Conservation (phyloP, 305 asterid genomes). For the Solanum hybrid region DNA sequence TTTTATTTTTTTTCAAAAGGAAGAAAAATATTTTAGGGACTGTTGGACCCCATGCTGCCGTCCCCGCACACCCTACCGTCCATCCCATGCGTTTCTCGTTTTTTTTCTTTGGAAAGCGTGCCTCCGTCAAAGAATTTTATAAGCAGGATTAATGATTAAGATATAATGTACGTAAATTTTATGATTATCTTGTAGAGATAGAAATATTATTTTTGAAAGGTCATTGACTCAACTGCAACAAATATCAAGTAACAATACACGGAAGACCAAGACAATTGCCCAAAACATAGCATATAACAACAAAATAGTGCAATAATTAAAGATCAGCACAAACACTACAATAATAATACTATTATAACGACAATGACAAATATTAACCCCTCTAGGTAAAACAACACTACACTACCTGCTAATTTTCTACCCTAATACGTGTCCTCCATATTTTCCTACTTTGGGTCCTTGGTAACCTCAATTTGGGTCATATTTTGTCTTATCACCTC, state of each 20-base stretch:
- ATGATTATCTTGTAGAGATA: too few species aligned
- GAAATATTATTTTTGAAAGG: rapidly evolving
- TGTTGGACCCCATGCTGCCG: background rate
- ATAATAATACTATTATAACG: background rate
- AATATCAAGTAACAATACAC: background rate
- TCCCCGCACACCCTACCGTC: background rate
- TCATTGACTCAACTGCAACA: background rate
- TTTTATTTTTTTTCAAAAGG: too few species aligned
- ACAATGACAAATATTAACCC: background rate
- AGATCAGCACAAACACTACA: background rate
- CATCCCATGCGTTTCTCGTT: background rate
- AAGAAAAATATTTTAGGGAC: background rate
- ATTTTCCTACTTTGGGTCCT: too few species aligned
- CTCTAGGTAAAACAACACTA: background rate
- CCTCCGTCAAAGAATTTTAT: background rate
- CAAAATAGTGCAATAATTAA: background rate
- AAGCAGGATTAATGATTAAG: background rate
- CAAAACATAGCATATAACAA: background rate
- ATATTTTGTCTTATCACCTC: background rate
- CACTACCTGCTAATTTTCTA: background rate
- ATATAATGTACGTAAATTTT: too few species aligned
- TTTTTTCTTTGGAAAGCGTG: background rate
- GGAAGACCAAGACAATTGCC: background rate
- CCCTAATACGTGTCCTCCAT: background rate
- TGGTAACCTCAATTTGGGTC: background rate